Conservation (phyloP, 768 basidiomycete species). For the Boletus tomentosulus region DNA sequence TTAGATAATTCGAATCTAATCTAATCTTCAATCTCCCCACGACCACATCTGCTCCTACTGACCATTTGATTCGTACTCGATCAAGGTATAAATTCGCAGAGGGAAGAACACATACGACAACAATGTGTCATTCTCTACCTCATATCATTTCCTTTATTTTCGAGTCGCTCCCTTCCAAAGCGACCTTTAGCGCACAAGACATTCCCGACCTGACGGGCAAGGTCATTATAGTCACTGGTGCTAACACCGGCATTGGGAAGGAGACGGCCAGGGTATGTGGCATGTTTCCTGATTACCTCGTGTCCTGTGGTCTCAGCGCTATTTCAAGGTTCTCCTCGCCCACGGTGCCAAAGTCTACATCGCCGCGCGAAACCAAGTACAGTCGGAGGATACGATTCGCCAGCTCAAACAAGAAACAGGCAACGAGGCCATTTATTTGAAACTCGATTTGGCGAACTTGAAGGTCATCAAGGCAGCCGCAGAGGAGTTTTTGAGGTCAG, state of each 20-base stretch:
- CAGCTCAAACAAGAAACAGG: constrained; percentile 31
- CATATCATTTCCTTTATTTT: too few species aligned
- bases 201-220: constrained; percentile 34
- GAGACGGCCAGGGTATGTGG: constrained; percentile 22
- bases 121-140: too few species aligned
- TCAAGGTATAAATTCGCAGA: too few species aligned
- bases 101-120: too few species aligned
- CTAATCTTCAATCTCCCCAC: too few species aligned
- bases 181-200: constrained; percentile 27
- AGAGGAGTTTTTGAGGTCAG: constrained; percentile 28
- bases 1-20: too few species aligned
- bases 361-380: constrained; percentile 23
- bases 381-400: constrained; percentile 28
- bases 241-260: constrained; percentile 29
- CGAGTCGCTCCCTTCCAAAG: constrained; percentile 14
- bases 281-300: too few species aligned
- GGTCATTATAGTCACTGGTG: constrained; percentile 35
- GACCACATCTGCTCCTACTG: too few species aligned
- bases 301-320: not conserved
- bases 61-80: too few species aligned
- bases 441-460: constrained; percentile 37
- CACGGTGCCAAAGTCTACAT: constrained; percentile 36
- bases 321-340: constrained; percentile 21
- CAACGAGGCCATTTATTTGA: constrained; percentile 30
- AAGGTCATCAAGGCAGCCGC: constrained; percentile 32